These are phyloP conservation scores for Acanthamoeba divionensis DNA, from an alignment of 208 protist species.

Conservation along the genomic window DNA sequence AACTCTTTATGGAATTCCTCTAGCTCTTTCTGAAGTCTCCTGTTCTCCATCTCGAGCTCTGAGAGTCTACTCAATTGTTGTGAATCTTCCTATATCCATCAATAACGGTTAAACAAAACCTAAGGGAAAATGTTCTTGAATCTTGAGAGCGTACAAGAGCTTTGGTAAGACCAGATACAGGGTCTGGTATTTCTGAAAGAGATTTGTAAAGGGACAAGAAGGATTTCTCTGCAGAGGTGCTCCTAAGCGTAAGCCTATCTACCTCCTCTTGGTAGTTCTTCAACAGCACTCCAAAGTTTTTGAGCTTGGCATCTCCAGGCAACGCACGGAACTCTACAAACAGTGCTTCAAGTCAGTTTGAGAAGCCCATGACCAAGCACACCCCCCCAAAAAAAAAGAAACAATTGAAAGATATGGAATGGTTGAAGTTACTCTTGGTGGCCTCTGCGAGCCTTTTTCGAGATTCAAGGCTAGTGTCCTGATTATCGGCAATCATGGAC, in stretches of 20 bases:
- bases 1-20: conserved; percentile 63
- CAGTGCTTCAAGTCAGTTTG: not conserved
- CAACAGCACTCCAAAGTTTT: conserved; percentile 48
- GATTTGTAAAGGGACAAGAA: conserved; percentile 64
- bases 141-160: conserved; percentile 19
- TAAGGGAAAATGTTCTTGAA: no score
- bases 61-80: not conserved
- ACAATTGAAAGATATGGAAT: not conserved
- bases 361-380: no score
- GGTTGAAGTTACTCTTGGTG: not conserved
- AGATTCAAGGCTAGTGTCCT: not conserved
- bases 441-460: not conserved
- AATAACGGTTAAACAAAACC: not conserved
- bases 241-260: conserved; percentile 59
- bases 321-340: conserved; percentile 62
- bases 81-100: not conserved
- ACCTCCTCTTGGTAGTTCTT: conserved; percentile 71
- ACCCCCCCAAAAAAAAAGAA: not conserved
- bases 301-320: conserved; percentile 59
- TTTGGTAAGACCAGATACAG: conserved; percentile 35
- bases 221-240: conserved; percentile 60
- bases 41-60: conserved; percentile 63
- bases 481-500: not conserved
- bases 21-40: conserved; percentile 46
- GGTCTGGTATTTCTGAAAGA: conserved; percentile 22